Percentiles rank a stretch among this genome's conserved stretches.
Conservation (phyloP, 345 rosid species). For the Acer saccharum region DNA sequence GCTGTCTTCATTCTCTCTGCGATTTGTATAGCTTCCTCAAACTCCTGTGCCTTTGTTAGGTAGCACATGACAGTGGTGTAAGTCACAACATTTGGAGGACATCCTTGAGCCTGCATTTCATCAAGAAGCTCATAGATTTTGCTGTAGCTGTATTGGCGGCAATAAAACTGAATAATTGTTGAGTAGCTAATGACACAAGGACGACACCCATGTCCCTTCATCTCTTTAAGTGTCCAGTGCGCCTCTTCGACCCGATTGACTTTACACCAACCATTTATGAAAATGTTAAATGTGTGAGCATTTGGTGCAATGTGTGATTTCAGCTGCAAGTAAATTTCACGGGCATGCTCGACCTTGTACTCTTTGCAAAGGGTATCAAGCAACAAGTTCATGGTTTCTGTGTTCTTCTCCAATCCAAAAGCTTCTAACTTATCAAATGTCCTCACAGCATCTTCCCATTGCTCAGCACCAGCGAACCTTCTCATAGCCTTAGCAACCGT, state of each 20-base stretch:
- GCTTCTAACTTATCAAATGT: conserved; percentile 58
- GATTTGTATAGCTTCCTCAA: conserved; percentile 56
- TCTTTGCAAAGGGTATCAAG: conserved; percentile 89
- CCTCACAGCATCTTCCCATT: conserved; percentile 79
- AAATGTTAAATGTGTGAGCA: conserved; percentile 73
- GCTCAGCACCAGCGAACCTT: conserved; percentile 74
- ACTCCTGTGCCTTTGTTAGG: conserved; percentile 54
- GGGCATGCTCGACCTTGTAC: conserved; percentile 65
- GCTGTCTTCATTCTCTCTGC: conserved; percentile 49
- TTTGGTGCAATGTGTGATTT: conserved; percentile 61
- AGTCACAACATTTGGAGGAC: conserved; percentile 69
- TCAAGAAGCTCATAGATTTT: conserved; percentile 66
- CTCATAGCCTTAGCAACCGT: conserved; percentile 77
- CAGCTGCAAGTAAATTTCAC: conserved; percentile 55
- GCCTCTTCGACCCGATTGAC: conserved; percentile 77
- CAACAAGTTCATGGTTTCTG: conserved; percentile 71
- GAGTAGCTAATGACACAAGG: conserved; percentile 85
- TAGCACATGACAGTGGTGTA: conserved; percentile 69
- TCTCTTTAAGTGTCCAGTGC: conserved; percentile 83
- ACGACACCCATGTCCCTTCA: conserved; percentile 68
- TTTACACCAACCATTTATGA: conserved; percentile 91
- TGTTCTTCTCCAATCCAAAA: conserved; percentile 70
- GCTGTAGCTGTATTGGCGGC: conserved; percentile 38
- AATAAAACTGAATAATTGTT: conserved; percentile 59
- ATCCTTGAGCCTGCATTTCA: conserved; percentile 66